phyloP scores from a whole-genome alignment of 73 alveolate genomes.

The Paramecium tetraurelia region DNA sequence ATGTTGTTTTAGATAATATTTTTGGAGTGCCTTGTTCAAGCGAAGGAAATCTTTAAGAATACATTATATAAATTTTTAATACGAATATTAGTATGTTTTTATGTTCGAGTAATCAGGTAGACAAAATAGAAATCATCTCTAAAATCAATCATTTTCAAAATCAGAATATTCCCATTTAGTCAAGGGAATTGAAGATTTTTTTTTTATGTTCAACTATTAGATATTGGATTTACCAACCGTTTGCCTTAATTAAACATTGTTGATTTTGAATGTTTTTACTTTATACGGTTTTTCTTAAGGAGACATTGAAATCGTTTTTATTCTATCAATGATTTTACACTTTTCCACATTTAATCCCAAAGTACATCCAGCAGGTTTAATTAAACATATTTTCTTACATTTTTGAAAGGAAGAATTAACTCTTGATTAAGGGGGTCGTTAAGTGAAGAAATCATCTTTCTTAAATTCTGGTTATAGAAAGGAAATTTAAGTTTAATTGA shows the following conservation, averaged over 20 bases:
- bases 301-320: not conserved
- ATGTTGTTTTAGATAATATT: not conserved
- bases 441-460: not conserved
- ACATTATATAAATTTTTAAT: not conserved
- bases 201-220: not conserved
- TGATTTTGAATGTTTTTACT: not conserved
- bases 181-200: not conserved
- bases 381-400: not conserved
- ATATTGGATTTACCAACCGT: not conserved
- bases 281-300: not conserved
- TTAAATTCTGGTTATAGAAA: not conserved
- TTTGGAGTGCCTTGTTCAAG: not conserved
- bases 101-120: not conserved
- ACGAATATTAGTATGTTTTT: too few relatives aligned
- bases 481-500: not conserved
- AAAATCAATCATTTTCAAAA: not conserved
- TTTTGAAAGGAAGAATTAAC: not conserved
- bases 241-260: not conserved
- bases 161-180: constrained; percentile 6
- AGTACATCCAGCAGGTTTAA: not conserved
- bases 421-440: not conserved
- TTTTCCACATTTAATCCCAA: not conserved
- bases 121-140: not conserved
- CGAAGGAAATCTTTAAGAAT: not conserved
- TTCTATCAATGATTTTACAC: not conserved